Conservation (phyloP, 2,329 filamentous ascomycete genomes). For the Ascochyta koolunga region DNA sequence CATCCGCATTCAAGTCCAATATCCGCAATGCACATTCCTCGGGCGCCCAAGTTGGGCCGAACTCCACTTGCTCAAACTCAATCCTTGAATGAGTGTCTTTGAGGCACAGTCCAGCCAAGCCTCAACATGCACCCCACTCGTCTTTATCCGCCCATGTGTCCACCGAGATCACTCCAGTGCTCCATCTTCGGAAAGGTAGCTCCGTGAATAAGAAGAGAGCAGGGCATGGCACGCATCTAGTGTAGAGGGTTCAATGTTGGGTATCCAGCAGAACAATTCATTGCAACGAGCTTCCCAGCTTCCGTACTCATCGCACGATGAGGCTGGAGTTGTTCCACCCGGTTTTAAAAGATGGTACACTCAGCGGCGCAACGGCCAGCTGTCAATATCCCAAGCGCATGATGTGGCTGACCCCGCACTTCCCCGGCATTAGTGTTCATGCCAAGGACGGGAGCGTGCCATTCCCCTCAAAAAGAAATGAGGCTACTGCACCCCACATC, state of each 20-base stretch:
- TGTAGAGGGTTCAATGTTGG: background rate
- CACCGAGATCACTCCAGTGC: background rate
- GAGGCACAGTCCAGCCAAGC: slow-evolving; percentile 2
- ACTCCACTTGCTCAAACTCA: background rate
- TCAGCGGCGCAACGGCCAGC: background rate
- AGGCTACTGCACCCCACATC: slow-evolving; percentile 45
- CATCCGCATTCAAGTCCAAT: background rate
- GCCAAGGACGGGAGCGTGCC: slow-evolving; percentile 21
- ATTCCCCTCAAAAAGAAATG: slow-evolving; percentile 24
- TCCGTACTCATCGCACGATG: background rate
- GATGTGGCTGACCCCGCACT: slow-evolving; percentile 30
- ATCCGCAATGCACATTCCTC: background rate
- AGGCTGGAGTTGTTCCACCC: background rate
- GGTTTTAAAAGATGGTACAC: background rate
- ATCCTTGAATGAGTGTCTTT: background rate
- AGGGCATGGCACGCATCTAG: background rate
- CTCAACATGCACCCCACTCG: slow-evolving; percentile 2
- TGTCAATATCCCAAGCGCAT: slow-evolving; percentile 1
- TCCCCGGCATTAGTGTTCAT: slow-evolving; percentile 24
- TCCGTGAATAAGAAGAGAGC: background rate
- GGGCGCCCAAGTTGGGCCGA: background rate
- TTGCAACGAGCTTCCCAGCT: background rate
- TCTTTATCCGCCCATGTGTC: background rate
- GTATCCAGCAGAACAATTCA: background rate
- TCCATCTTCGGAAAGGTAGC: background rate